phyloP scores from a whole-genome alignment of 768 basidiomycete genomes.

The Boletus reticuloceps region DNA sequence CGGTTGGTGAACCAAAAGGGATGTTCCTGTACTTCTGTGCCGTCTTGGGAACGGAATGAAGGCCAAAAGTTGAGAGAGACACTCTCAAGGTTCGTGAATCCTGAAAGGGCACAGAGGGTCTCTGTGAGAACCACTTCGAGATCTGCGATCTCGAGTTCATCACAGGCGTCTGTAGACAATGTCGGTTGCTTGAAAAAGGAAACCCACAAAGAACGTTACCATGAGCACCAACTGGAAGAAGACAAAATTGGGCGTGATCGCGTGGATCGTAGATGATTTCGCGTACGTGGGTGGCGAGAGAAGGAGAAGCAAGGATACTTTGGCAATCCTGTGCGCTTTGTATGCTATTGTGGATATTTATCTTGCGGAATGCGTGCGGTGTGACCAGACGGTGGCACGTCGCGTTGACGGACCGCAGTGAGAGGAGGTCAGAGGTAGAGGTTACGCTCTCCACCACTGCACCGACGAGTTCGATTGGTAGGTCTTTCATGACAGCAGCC shows the following conservation, averaged over 20 bases:
- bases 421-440: slow-evolving; percentile 26
- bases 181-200: neutral
- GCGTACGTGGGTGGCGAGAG: slow-evolving; percentile 23
- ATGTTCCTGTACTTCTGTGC: slow-evolving; percentile 23
- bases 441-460: slow-evolving; percentile 22
- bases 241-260: slow-evolving; percentile 23
- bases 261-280: slow-evolving; percentile 31
- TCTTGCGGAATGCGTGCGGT: slow-evolving; percentile 19
- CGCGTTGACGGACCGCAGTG: slow-evolving; percentile 27
- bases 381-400: slow-evolving; percentile 26
- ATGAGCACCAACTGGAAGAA: slow-evolving; percentile 13
- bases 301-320: slow-evolving; percentile 21
- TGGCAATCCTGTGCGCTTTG: slow-evolving; percentile 25
- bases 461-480: slow-evolving; percentile 29
- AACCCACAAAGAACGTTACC: slow-evolving; percentile 1
- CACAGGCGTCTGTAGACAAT: slow-evolving; percentile 13
- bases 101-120: slow-evolving; percentile 19
- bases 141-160: slow-evolving; percentile 31
- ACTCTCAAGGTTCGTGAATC: slow-evolving; percentile 19
- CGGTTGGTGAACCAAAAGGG: slow-evolving; percentile 33
- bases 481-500: slow-evolving; percentile 16
- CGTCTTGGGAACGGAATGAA: slow-evolving; percentile 24
- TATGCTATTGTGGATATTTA: slow-evolving; percentile 26
- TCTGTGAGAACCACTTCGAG: slow-evolving; percentile 31
- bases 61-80: slow-evolving; percentile 32